Conservation (phyloP, 2,329 filamentous ascomycete species). For the Fusarium camptoceras region DNA sequence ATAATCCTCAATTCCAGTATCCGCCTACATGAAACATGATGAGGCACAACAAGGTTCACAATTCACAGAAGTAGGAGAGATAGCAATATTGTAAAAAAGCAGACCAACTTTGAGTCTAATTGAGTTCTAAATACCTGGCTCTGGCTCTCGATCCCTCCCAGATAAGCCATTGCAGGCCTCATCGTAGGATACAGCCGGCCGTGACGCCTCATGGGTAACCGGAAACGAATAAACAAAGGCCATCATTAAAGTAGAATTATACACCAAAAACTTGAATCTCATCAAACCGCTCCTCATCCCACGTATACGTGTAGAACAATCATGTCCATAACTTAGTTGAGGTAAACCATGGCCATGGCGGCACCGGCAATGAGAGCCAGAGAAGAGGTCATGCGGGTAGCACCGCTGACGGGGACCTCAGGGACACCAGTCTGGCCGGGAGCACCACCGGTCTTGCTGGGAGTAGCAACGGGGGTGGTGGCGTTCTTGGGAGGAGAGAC, state of each 20-base stretch:
- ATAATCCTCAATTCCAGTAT: background rate
- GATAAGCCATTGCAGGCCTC: constrained; percentile 37
- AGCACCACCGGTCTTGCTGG: constrained; percentile 28
- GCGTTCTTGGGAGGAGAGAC: constrained; percentile 24
- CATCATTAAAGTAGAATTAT: constrained; percentile 47
- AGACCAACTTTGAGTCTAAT: constrained; percentile 38
- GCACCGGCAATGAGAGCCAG: constrained; percentile 51
- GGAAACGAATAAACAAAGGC: constrained; percentile 45
- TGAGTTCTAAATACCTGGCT: constrained; percentile 45
- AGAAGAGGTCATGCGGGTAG: constrained; percentile 48
- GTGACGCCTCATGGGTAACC: constrained; percentile 46
- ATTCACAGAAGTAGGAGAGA: background rate
- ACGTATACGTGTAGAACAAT: constrained; percentile 32
- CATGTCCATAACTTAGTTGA: constrained; percentile 47
- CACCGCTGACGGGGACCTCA: constrained; percentile 48
- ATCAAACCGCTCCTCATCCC: constrained; percentile 40
- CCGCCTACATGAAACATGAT: background rate
- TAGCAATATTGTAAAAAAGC: constrained; percentile 5
- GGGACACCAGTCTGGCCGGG: constrained; percentile 30
- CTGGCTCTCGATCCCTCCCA: constrained; percentile 29
- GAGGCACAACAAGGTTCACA: background rate
- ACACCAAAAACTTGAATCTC: constrained; percentile 43
- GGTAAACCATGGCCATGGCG: constrained; percentile 50
- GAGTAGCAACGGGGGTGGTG: constrained; percentile 19
- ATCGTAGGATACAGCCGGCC: constrained; percentile 41